A percentile compares a stretch with the other conserved stretches of the same genome.
Evolutionary conservation across 164 flowering plant genomes (phyloP).

Genomic region (Aristolochia fimbriata): DNA sequence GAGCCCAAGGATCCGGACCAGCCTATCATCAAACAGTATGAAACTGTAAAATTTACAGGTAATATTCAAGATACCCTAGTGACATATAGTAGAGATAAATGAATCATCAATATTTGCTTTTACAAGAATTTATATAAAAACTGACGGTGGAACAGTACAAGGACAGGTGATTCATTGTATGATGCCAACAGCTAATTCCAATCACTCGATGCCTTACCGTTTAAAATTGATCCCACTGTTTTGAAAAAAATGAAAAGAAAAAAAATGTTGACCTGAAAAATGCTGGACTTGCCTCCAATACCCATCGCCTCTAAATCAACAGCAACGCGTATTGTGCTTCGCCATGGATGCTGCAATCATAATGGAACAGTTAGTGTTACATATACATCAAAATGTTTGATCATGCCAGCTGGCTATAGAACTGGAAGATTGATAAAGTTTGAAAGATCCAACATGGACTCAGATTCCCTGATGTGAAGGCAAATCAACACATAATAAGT

Average conservation of each 20-base stretch:
- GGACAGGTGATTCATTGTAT: no score
- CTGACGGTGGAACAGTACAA: no score
- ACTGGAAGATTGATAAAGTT: no score
- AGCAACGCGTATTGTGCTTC: slow-evolving; percentile 59
- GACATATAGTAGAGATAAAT: no score
- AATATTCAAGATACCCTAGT: no score
- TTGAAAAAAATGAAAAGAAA: not conserved
- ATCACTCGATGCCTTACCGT: not conserved
- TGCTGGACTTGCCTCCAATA: slow-evolving; percentile 78
- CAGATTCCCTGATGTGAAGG: not conserved
- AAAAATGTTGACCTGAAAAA: slow-evolving; percentile 63
- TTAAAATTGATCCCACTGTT: not conserved
- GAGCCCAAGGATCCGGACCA: slow-evolving; percentile 89
- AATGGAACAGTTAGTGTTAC: no score
- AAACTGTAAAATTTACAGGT: no score
- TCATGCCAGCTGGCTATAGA: no score
- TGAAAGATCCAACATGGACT: not conserved
- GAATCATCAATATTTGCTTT: no score
- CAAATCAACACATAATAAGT: not conserved
- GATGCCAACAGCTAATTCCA: no score
- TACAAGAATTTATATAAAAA: no score
- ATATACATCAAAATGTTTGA: no score
- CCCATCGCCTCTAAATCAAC: slow-evolving; percentile 99
- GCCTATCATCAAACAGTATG: slow-evolving; percentile 32
- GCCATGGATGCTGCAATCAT: slow-evolving; percentile 84